These are phyloP conservation scores for Leishmania major DNA, from an alignment of 208 protist species.

Conservation along the genomic window DNA sequence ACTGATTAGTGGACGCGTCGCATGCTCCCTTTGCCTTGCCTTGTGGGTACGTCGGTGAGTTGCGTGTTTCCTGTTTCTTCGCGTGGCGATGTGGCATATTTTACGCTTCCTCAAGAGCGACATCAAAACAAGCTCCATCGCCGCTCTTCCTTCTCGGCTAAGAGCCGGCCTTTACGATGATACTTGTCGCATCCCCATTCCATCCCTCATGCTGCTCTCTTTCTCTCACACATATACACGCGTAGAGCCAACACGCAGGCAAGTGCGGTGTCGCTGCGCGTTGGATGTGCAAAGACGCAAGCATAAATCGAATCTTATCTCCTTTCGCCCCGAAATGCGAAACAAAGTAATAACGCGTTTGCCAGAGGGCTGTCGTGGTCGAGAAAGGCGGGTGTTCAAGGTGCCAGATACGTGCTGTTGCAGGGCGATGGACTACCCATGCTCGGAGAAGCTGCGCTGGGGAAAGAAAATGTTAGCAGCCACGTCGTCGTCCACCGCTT, in stretches of 20 bases:
- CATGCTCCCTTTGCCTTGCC: background rate
- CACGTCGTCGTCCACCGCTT: background rate
- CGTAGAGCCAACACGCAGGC: background rate
- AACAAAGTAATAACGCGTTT: background rate
- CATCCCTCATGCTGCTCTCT: background rate
- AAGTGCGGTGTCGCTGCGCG: background rate
- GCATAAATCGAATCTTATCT: too few relatives aligned
- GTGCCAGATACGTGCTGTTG: background rate
- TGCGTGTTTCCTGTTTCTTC: background rate
- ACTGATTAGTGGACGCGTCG: background rate
- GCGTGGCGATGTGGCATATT: background rate
- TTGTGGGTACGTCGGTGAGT: background rate
- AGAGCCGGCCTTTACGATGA: background rate
- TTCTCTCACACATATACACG: background rate
- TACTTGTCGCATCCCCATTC: background rate
- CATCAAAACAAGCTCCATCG: too few relatives aligned
- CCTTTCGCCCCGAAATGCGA: too few relatives aligned
- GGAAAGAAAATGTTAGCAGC: background rate
- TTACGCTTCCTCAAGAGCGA: constrained; percentile 1
- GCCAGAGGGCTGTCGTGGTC: background rate
- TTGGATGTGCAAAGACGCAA: background rate
- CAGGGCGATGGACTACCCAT: background rate
- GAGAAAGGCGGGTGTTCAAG: background rate
- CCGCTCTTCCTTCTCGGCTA: background rate
- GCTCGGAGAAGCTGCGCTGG: background rate